Conservation (phyloP, 2,329 filamentous ascomycete species). For the Cladophialophora exuberans region DNA sequence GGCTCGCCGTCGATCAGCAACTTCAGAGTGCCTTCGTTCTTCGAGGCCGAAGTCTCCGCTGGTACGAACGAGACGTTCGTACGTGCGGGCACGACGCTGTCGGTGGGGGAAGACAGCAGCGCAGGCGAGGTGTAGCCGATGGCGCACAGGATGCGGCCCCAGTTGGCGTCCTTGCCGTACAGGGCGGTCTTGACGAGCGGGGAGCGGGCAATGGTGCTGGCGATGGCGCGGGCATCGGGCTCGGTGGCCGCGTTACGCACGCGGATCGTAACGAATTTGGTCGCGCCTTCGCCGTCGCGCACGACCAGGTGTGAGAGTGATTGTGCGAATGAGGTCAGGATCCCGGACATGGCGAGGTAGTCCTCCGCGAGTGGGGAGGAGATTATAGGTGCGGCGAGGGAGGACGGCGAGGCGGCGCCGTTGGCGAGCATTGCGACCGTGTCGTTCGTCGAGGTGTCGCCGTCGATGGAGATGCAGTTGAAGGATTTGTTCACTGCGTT, state of each 20-base stretch:
- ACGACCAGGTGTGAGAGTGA: slow-evolving; percentile 91
- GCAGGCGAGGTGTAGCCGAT: slow-evolving; percentile 69
- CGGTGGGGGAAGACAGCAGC: slow-evolving; percentile 34
- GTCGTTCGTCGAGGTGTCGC: slow-evolving; percentile 97
- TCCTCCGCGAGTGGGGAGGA: slow-evolving; percentile 53
- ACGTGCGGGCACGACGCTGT: slow-evolving; percentile 53
- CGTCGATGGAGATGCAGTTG: slow-evolving; percentile 96
- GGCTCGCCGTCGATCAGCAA: slow-evolving; percentile 65
- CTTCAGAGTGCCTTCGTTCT: slow-evolving; percentile 50
- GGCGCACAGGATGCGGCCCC: slow-evolving; percentile 94
- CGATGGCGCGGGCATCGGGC: slow-evolving; percentile 74
- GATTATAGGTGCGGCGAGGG: slow-evolving; percentile 51
- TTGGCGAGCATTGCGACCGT: slow-evolving; percentile 95
- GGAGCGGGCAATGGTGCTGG: slow-evolving; percentile 84
- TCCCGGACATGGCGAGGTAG: slow-evolving; percentile 69
- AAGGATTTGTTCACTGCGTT: slow-evolving; percentile 82
- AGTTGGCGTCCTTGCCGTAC: slow-evolving; percentile 97
- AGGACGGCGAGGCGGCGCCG: slow-evolving; percentile 77
- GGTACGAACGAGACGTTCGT: slow-evolving; percentile 67
- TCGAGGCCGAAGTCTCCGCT: slow-evolving; percentile 54
- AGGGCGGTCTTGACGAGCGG: slow-evolving; percentile 96
- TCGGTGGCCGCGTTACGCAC: slow-evolving; percentile 74
- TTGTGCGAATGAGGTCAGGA: slow-evolving; percentile 76
- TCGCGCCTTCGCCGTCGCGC: slow-evolving; percentile 94
- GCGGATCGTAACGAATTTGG: slow-evolving; percentile 94